phyloP scores from a whole-genome alignment of 108 stramenopile species.

The Ochromonas danica region DNA sequence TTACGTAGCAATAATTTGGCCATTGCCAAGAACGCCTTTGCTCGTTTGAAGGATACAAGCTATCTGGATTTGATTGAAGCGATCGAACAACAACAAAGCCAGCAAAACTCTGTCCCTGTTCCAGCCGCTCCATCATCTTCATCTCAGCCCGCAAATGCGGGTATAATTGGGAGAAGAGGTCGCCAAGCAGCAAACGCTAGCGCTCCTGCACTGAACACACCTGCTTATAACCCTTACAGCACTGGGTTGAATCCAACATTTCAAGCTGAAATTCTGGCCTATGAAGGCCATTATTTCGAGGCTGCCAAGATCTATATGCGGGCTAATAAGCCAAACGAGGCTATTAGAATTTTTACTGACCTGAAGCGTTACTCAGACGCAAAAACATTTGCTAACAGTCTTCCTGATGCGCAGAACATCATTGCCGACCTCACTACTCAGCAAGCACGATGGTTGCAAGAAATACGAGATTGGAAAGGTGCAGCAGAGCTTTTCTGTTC shows the following conservation, averaged over 20 bases:
- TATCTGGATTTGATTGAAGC: conserved; percentile 53
- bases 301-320: conserved; percentile 59
- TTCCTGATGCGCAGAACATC: conserved; percentile 38
- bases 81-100: conserved; percentile 28
- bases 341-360: conserved; percentile 62
- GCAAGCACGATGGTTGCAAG: conserved; percentile 62
- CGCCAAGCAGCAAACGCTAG: background rate
- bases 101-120: background rate
- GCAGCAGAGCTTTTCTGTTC: conserved; percentile 54
- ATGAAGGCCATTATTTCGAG: conserved; percentile 55
- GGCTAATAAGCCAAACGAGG: conserved; percentile 44
- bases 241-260: background rate
- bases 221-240: background rate
- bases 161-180: conserved; percentile 7
- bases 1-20: conserved; percentile 46
- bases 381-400: conserved; percentile 49
- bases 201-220: background rate
- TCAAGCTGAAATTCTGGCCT: conserved; percentile 57
- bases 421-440: conserved; percentile 45
- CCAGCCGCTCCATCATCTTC: conserved; percentile 11
- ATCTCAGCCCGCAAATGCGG: background rate
- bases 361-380: conserved; percentile 65
- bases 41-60: conserved; percentile 52
- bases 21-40: conserved; percentile 55
- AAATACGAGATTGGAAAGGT: conserved; percentile 52